phyloP scores from a whole-genome alignment of 176 grass and related monocot genomes.

The Cenchrus purpureus region DNA sequence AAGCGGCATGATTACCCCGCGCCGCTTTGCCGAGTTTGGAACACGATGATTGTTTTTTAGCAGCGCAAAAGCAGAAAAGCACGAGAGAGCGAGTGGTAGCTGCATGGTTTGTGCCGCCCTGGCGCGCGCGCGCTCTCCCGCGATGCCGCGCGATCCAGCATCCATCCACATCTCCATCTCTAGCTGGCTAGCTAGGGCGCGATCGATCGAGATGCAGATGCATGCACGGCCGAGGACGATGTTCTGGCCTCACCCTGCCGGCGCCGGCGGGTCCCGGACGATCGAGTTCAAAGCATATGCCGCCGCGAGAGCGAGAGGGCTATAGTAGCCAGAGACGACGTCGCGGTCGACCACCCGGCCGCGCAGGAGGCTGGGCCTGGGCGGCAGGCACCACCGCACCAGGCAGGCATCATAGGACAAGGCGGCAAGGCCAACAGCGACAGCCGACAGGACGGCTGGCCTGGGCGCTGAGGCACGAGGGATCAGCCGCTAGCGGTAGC shows the following conservation, averaged over 20 bases:
- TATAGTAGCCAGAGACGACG: background rate
- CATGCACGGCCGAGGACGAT: background rate
- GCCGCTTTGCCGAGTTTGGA: slow-evolving; percentile 22
- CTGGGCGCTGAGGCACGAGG: background rate
- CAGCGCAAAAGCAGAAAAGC: slow-evolving; percentile 42
- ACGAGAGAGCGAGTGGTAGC: background rate
- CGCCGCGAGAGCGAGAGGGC: background rate
- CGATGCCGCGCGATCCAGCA: background rate
- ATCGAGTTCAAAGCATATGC: background rate
- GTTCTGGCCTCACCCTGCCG: background rate
- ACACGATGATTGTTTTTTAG: slow-evolving; percentile 40
- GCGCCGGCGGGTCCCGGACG: background rate
- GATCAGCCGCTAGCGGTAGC: background rate
- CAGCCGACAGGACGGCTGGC: too few relatives aligned
- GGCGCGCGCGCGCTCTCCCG: background rate
- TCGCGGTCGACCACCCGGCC: background rate
- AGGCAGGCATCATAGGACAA: slow-evolving; percentile 6
- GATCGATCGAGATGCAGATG: too few relatives aligned
- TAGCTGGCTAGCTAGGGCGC: background rate
- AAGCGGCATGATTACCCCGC: slow-evolving; percentile 57
- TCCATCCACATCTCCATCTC: background rate
- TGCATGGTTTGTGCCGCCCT: slow-evolving; percentile 39
- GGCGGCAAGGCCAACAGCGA: slow-evolving; percentile 24
- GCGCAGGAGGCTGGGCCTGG: too few relatives aligned
- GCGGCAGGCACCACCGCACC: background rate